phyloP scores from a whole-genome alignment of 169 alveolate genomes.

The Plasmodium adleri region DNA sequence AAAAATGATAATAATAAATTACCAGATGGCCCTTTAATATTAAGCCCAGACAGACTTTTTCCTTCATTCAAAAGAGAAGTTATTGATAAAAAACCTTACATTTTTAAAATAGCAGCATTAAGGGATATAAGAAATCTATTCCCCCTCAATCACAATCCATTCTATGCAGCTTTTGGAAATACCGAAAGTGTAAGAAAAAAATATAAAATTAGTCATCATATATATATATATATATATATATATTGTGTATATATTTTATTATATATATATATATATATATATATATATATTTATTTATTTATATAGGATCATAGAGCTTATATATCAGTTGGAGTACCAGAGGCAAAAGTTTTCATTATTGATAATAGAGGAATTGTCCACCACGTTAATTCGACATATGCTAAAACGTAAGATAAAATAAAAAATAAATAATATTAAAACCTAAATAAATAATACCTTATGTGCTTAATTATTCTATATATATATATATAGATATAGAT shows the following conservation, averaged over 20 bases:
- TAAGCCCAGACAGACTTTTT: constrained; percentile 97
- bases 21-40: constrained; percentile 96
- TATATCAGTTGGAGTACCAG: constrained; percentile 94
- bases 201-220: constrained; percentile 11
- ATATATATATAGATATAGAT: not conserved
- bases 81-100: constrained; percentile 94
- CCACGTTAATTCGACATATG: constrained; percentile 89
- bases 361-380: constrained; percentile 92
- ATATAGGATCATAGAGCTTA: constrained; percentile 92
- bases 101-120: constrained; percentile 96
- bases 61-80: constrained; percentile 97
- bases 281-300: constrained; percentile 1
- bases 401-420: constrained; percentile 86
- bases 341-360: constrained; percentile 92
- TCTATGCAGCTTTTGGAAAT: constrained; percentile 99
- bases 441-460: not conserved
- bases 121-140: constrained; percentile 94
- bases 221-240: not conserved
- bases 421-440: not conserved
- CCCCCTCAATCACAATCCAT: constrained; percentile 92
- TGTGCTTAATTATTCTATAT: too few species aligned
- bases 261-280: not conserved
- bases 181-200: constrained; percentile 90
- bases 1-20: constrained; percentile 90
- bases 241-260: not conserved